Percentiles rank a stretch among this genome's conserved stretches.
phyloP scores from a whole-genome alignment of 495 filamentous ascomycete genomes.

The Xylaria bambusicola region DNA sequence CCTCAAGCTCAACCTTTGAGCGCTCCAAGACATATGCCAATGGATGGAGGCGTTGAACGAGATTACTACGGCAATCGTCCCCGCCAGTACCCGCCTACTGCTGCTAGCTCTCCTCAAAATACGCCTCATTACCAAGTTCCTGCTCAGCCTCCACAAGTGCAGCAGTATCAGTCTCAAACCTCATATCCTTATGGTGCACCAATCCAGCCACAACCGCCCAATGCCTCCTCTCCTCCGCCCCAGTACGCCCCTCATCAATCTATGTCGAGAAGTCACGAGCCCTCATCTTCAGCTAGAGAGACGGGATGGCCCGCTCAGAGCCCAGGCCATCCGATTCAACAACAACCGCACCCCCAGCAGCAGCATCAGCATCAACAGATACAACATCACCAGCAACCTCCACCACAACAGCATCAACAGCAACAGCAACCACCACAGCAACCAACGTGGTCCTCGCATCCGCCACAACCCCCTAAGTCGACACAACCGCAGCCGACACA shows the following conservation, averaged over 20 bases:
- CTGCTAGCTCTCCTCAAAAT: constrained; percentile 41
- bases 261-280: constrained; percentile 31
- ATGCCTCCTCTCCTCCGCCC: constrained; percentile 36
- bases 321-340: constrained; percentile 27
- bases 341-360: constrained; percentile 36
- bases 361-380: constrained; percentile 26
- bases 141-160: constrained; percentile 30
- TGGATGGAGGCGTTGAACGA: constrained; percentile 37
- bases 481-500: constrained; percentile 39
- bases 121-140: constrained; percentile 42
- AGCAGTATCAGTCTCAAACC: constrained; percentile 36
- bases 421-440: constrained; percentile 25
- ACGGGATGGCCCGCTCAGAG: constrained; percentile 31
- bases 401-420: constrained; percentile 20
- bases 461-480: constrained; percentile 40
- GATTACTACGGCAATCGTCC: constrained; percentile 44
- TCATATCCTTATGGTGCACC: constrained; percentile 34
- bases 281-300: constrained; percentile 28
- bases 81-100: constrained; percentile 35
- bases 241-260: constrained; percentile 38
- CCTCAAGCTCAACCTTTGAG: constrained; percentile 43
- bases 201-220: constrained; percentile 34
- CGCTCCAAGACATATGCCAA: constrained; percentile 37
- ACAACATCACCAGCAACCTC: constrained; percentile 25
- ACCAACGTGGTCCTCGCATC: constrained; percentile 35